phyloP scores from a whole-genome alignment of 228 moss, liverwort and hornwort genomes.

The Sphagnum magellanicum region DNA sequence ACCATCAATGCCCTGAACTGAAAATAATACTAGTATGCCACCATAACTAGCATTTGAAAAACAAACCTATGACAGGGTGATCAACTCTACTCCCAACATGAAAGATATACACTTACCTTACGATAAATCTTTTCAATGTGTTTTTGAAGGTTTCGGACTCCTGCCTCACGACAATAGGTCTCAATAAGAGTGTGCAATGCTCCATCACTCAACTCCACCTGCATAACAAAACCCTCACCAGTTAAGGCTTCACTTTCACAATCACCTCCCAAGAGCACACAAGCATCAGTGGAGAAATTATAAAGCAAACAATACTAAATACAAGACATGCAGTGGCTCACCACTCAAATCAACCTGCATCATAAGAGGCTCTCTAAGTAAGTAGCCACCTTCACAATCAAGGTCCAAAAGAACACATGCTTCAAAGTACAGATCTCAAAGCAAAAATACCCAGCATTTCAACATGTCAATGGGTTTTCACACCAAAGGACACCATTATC shows the following conservation, averaged over 20 bases:
- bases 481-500: background rate
- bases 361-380: too few relatives aligned
- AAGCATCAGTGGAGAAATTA: too few relatives aligned
- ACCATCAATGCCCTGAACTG: background rate
- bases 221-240: slow-evolving; percentile 3
- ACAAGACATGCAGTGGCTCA: too few relatives aligned
- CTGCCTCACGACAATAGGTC: slow-evolving; percentile 94
- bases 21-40: background rate
- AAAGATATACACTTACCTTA: slow-evolving; percentile 38
- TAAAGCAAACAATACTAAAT: too few relatives aligned
- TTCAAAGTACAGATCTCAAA: background rate
- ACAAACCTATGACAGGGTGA: background rate
- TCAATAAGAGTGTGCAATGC: slow-evolving; percentile 86
- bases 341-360: too few relatives aligned
- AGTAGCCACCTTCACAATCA: too few relatives aligned
- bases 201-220: slow-evolving; percentile 51
- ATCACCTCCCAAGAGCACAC: too few relatives aligned
- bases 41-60: background rate
- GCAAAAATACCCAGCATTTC: background rate
- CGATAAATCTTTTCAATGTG: slow-evolving; percentile 98
- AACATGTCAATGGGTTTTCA: background rate
- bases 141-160: slow-evolving; percentile 94
- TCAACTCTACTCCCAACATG: background rate
- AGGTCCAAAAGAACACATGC: background rate
- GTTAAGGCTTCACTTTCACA: too few relatives aligned